phyloP scores from a whole-genome alignment of 2,329 filamentous ascomycete species.

The Neonectria sp. region DNA sequence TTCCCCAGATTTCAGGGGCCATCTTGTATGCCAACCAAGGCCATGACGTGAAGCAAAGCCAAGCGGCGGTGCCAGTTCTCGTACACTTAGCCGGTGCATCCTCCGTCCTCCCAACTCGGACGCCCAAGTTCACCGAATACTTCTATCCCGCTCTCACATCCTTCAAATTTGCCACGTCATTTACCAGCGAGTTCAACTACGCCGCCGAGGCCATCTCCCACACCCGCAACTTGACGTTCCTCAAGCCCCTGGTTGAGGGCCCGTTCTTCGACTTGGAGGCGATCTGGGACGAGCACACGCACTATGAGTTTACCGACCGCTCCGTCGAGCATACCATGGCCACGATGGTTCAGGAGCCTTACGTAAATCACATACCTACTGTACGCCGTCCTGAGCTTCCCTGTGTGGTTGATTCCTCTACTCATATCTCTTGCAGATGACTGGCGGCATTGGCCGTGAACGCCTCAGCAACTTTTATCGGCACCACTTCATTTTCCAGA shows the following conservation, averaged over 20 bases:
- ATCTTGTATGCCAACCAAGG: constrained; percentile 40
- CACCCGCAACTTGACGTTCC: constrained; percentile 74
- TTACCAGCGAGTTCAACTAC: constrained; percentile 64
- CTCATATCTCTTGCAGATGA: constrained; percentile 57
- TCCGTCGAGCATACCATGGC: constrained; percentile 81
- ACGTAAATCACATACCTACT: constrained; percentile 84
- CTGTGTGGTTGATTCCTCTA: neutral
- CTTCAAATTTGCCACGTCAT: constrained; percentile 63
- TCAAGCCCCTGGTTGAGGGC: constrained; percentile 74
- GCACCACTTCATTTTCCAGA: constrained; percentile 82
- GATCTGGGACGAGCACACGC: constrained; percentile 85
- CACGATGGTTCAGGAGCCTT: constrained; percentile 86
- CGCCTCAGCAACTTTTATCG: constrained; percentile 78
- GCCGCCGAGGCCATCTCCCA: constrained; percentile 73
- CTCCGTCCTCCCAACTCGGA: constrained; percentile 15
- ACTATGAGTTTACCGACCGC: constrained; percentile 78
- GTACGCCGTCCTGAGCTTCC: constrained; percentile 53
- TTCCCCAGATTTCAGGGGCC: constrained; percentile 41
- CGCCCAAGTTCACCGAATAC: constrained; percentile 51
- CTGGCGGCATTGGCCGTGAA: constrained; percentile 78
- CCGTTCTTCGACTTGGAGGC: constrained; percentile 82
- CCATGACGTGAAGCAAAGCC: constrained; percentile 11
- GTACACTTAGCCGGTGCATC: constrained; percentile 36
- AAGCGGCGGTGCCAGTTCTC: constrained; percentile 34
- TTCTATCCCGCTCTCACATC: constrained; percentile 56